Percentiles rank a stretch among this genome's conserved stretches.
These are phyloP conservation scores for Starmera amethionina DNA, from an alignment of 805 yeast genomes.

Conservation along the genomic window DNA sequence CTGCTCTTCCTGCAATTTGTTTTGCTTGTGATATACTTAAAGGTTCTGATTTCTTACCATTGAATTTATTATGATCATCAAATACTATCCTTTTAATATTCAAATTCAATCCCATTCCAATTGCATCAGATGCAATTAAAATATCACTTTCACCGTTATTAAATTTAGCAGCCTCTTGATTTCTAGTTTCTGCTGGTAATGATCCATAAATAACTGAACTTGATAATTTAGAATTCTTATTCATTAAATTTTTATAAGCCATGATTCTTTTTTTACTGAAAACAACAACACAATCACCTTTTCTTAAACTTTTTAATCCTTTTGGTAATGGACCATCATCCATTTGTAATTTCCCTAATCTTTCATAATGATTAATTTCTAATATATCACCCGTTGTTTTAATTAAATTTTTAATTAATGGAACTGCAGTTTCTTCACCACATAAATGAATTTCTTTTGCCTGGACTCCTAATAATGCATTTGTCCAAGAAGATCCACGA, in stretches of 20 bases:
- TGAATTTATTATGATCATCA: conserved; percentile 54
- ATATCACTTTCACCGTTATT: conserved; percentile 73
- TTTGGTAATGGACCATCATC: conserved; percentile 29
- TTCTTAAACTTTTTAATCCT: conserved; percentile 30
- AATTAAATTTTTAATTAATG: conserved; percentile 48
- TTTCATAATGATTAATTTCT: conserved; percentile 56
- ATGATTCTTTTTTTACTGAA: conserved; percentile 72
- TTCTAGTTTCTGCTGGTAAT: conserved; percentile 88
- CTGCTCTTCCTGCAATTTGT: conserved; percentile 96
- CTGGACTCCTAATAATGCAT: conserved; percentile 75
- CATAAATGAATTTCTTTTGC: conserved; percentile 87
- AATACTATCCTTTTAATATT: conserved; percentile 76
- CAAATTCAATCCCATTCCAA: conserved; percentile 94
- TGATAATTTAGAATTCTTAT: conserved; percentile 45
- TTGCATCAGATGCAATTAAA: conserved; percentile 93
- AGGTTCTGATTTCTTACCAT: conserved; percentile 42
- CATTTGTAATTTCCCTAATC: conserved; percentile 65
- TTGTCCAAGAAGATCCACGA: conserved; percentile 94
- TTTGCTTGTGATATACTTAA: conserved; percentile 63
- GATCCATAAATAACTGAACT: conserved; percentile 95
- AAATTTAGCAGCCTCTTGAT: conserved; percentile 71
- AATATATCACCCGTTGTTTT: conserved; percentile 72
- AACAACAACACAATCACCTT: conserved; percentile 86
- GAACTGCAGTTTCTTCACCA: conserved; percentile 85
- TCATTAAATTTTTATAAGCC: conserved; percentile 60